These are phyloP conservation scores for Aspergillus flavus DNA, from an alignment of 2,329 filamentous ascomycete species.

Conservation along the genomic window DNA sequence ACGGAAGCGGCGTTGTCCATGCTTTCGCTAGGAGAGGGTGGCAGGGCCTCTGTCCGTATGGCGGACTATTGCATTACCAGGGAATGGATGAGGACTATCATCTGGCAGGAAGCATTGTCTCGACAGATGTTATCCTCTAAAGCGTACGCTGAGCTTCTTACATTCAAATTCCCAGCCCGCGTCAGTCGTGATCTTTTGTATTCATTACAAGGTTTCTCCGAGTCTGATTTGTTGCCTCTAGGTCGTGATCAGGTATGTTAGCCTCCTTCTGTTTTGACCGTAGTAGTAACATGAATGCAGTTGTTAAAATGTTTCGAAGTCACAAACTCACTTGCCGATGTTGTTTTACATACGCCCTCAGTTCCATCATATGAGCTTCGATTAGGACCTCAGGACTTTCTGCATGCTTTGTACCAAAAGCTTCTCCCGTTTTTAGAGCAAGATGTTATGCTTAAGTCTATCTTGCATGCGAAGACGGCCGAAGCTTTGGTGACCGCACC, in stretches of 20 bases:
- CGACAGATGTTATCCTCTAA: constrained; percentile 29
- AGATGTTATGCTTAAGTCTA: constrained; percentile 28
- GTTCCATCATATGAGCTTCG: constrained; percentile 14
- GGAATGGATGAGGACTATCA: constrained; percentile 37
- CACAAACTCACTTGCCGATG: constrained; percentile 34
- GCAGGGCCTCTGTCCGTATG: constrained; percentile 23
- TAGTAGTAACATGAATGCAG: constrained; percentile 13
- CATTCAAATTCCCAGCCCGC: constrained; percentile 29
- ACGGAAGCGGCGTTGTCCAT: constrained; percentile 26
- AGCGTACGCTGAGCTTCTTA: constrained; percentile 23
- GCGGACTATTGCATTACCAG: constrained; percentile 34
- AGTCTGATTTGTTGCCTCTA: constrained; percentile 31
- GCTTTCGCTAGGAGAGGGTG: constrained; percentile 15
- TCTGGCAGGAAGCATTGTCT: constrained; percentile 35
- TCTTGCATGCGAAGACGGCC: constrained; percentile 32
- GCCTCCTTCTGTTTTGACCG: background rate
- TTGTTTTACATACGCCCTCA: constrained; percentile 23
- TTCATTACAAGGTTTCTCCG: constrained; percentile 26
- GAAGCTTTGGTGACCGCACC: constrained; percentile 30
- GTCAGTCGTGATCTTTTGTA: constrained; percentile 30
- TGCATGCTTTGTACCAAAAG: constrained; percentile 35
- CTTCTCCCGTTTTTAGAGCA: constrained; percentile 31
- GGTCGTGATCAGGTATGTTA: constrained; percentile 34
- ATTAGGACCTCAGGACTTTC: constrained; percentile 30
- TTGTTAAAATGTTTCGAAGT: constrained; percentile 37